Evolutionary conservation across 2,329 filamentous ascomycete genomes (phyloP), one percentile per base, ranked within the genome.

Genomic region (Aspergillus ibericus): DNA sequence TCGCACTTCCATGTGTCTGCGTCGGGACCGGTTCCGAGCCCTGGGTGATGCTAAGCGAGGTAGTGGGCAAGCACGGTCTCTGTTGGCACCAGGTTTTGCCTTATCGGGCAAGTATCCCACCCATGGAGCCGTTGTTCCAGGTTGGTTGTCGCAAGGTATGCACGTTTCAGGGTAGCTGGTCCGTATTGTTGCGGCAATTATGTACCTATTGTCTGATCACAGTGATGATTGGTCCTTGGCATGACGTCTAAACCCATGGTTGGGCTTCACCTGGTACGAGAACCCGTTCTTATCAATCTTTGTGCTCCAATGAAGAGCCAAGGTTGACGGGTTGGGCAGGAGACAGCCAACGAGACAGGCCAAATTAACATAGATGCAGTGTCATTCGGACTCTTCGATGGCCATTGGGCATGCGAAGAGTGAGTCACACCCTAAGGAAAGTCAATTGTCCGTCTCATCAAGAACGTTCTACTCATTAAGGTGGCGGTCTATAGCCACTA

Each of bases 41-140:
- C 20, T 20, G 13, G 20, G 42, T 25, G 42, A 15, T 25, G 15
- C 22, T 47, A 91, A 13, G 88, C 88, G 20, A 5, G 86, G 86
- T 16, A 91, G 75, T 62, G 88, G 88, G 18, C 91, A 69, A 0
- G 88, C 78, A 35, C 86, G 75, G 60, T 91, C 88, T 42, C 82
- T 81, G 34, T 83, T 80, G 35, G 42, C 42, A 47, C 22, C 22
- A 16, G 16, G n/a, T 85, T 84, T 44, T 83, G 74, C 51, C 82
- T 80, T 25, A 77, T 72, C 63, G 80, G 81, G 55, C 75, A 81
- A 63, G 83, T 20, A n/a, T 25, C 15, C 42, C 42, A 27, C 81
- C 6, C 84, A 77, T 4, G 18, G 38, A 2, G 38, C 4, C 18
- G 10, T 42, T 42, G 38, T 42, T 42, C 18, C 38, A 42, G 38